Evolutionary conservation across 148 eudicot species (phyloP), one percentile per base, ranked within the genome.

Genomic region (Polygonum maritimum): DNA sequence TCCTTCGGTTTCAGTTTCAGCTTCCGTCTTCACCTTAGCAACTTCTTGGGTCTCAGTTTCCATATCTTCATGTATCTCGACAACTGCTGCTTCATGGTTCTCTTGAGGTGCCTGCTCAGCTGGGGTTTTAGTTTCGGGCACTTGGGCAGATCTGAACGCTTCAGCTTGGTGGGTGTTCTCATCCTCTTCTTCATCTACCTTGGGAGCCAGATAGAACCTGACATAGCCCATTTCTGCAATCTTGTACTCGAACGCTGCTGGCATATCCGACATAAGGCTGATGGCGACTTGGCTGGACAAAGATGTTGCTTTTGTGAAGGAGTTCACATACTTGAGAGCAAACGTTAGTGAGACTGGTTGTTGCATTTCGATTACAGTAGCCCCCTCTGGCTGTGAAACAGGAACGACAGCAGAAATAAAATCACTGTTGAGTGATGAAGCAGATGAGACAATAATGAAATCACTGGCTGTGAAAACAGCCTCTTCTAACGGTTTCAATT

Each of bases 141-240:
- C 47, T 7, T 0, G 15, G 3, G 0, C 19, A 9, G 52, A 10
- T 22, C 48, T 41, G 31, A 40, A 31, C 31, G 52, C 16, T 47
- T 71, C 74, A 70, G 86, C 74, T 35, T 79, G 82, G n/a, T 55
- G 77, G 55, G 81, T 76, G 69, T 77, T 70, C 71, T 81, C 86
- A 0, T 21, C 26, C 75, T 86, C 88, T 19, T 88, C 94, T 48
- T 90, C 94, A 78, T 87, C 95, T 33, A 90, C 78, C 83, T 90
- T 90, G 49, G 95, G 95, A 80, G 95, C 95, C 71, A 90, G 75
- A 77, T 87, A 88, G 77, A 81, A 90, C 86, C 95, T 87, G 71
- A 90, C 69, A 69, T 88, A 83, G 19, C 95, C 95, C 81, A 85
- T 90, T 73, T 90, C 92, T 10, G 92, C 92, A 60, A 90, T 79